Evolutionary conservation across 1,284 basidiomycete species (phyloP), one percentile per base, ranked within the genome.

Genomic region (Xanthoconium separans): DNA sequence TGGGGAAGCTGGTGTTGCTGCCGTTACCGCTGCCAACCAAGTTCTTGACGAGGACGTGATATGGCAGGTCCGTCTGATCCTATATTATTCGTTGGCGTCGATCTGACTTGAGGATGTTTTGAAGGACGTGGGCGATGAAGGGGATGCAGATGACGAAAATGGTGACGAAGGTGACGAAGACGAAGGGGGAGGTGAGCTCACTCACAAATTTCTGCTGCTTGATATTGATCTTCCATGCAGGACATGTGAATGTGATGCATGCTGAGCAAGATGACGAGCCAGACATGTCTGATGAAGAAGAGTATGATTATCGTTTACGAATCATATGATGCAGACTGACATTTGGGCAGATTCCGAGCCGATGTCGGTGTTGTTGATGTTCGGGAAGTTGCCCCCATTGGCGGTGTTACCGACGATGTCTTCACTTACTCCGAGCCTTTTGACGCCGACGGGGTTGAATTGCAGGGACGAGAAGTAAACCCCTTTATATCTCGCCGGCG

Each of bases 221-320:
- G 29, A 47, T 34, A 46, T 45, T 68, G 39, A 70, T 34, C 7
- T 11, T 42, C 2, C 12, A 29, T 16, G 20, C 56, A 70, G 68
- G 68, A 24, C 71, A 70, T 2, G 58, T 70, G 22, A 65, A 71
- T 40, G 62, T 70, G 12, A 81, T 84, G 50, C 82, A 81, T 60
- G 75, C 81, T 18, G 76, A 82, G 18, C 80, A 78, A 57, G 74
- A 76, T 58, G 81, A 82, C 48, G 87, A 84, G 53, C 80, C 75
- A 6, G 87, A 89, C 55, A 79, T 85, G 68, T 82, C 83, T 33
- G 90, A 88, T 10, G 87, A 87, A 61, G 87, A 86, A 56, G 87
- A 86, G 78, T 87, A 73, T 55, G 77, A 69, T 2, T 42, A n/a
- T 46, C 36, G 0, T 29, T 45, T 51, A 6, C 11, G 33, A 37